A percentile compares a stretch with the other conserved stretches of the same genome.
Conservation (phyloP, 495 filamentous ascomycete species). For the Tuber umbilicatum region DNA sequence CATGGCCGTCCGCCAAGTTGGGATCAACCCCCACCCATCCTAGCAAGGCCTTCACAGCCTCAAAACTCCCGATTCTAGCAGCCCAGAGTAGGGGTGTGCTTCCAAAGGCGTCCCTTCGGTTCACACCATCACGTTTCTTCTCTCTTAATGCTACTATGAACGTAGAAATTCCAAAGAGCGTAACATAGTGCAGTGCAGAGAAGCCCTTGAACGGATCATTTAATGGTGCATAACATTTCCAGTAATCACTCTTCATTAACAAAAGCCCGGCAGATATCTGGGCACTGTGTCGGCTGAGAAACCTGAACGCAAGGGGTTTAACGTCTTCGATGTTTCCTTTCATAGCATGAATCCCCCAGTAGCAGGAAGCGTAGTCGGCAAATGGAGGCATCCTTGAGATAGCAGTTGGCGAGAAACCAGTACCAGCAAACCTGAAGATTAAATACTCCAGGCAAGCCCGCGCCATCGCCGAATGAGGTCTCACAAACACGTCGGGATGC, state of each 20-base stretch:
- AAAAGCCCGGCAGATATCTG: background rate
- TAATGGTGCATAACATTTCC: background rate
- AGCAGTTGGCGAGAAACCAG: background rate
- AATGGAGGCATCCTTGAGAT: background rate
- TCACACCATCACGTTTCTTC: background rate
- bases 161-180: background rate
- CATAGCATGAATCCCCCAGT: background rate
- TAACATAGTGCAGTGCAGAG: background rate
- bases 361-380: background rate
- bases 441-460: background rate
- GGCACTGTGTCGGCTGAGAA: background rate
- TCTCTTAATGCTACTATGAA: background rate
- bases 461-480: background rate
- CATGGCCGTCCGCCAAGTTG: background rate
- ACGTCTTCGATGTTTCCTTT: background rate
- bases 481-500: background rate
- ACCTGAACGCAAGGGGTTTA: background rate
- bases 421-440: background rate
- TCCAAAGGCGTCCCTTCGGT: background rate
- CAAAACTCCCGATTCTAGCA: background rate
- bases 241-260: background rate
- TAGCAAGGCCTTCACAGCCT: background rate
- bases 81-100: background rate
- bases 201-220: background rate
- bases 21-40: background rate